Evolutionary conservation across 208 protist genomes (phyloP).

Genomic region (Lotmaria passim): DNA sequence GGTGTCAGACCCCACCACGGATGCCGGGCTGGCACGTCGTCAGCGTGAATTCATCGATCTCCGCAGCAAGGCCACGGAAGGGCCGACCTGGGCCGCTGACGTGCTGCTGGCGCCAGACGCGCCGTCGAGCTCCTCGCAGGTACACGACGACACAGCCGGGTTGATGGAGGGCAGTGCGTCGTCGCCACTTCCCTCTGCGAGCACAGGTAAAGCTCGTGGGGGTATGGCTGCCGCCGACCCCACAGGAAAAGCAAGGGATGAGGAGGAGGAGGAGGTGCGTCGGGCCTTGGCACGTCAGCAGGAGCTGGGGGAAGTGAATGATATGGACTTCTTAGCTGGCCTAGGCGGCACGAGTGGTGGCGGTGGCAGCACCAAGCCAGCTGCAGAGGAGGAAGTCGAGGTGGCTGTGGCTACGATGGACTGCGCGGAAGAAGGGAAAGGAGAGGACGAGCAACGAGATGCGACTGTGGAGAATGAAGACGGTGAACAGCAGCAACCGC

Average conservation of each 20-base stretch:
- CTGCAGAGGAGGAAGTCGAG: neutral
- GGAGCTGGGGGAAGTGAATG: constrained; percentile 68
- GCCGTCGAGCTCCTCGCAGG: neutral
- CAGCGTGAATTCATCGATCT: constrained; percentile 74
- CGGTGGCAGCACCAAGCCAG: constrained; percentile 1
- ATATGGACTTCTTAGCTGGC: constrained; percentile 81
- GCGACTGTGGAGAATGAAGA: neutral
- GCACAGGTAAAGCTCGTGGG: neutral
- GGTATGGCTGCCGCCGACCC: neutral
- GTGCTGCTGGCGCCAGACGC: constrained; percentile 53
- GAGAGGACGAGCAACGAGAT: constrained; percentile 5
- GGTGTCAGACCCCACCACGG: neutral
- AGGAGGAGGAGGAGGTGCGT: constrained; percentile 20
- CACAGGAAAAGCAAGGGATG: neutral
- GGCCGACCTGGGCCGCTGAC: constrained; percentile 77
- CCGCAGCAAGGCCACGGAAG: constrained; percentile 56
- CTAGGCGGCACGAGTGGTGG: constrained; percentile 14
- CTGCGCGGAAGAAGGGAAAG: constrained; percentile 10
- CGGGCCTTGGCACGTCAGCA: constrained; percentile 64
- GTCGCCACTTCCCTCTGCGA: neutral
- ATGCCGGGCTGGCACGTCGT: constrained; percentile 18
- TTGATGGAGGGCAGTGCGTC: neutral
- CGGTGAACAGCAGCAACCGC: neutral
- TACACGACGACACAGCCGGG: neutral
- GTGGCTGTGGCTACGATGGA: neutral